phyloP scores from a whole-genome alignment of 1,284 basidiomycete genomes.

The Waitea zeae region DNA sequence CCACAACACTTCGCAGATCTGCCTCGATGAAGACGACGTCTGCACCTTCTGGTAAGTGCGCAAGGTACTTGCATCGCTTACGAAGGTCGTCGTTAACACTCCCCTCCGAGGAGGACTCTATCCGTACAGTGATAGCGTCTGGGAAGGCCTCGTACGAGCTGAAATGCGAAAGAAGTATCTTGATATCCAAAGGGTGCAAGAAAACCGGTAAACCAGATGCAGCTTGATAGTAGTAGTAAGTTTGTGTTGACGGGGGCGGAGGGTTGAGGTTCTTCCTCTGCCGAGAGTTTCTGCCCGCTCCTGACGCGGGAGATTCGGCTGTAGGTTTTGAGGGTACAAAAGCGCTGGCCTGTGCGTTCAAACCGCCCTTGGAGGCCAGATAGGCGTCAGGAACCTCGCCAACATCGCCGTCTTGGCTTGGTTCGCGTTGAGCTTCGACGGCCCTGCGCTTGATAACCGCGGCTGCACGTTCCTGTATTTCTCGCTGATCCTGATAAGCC shows the following conservation, averaged over 20 bases:
- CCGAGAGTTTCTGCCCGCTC: constrained; percentile 22
- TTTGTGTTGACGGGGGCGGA: constrained; percentile 62
- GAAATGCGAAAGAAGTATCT: constrained; percentile 79
- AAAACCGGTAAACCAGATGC: constrained; percentile 85
- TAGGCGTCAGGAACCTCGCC: constrained; percentile 32
- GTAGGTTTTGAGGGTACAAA: constrained; percentile 11
- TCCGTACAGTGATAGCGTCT: constrained; percentile 58
- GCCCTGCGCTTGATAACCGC: constrained; percentile 6
- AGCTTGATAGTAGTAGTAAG: constrained; percentile 94
- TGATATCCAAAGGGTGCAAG: constrained; percentile 91
- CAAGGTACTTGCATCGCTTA: constrained; percentile 90
- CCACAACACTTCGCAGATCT: constrained; percentile 64
- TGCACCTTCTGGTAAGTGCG: constrained; percentile 80
- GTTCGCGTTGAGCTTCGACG: constrained; percentile 1
- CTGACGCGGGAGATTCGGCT: constrained; percentile 8
- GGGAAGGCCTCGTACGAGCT: constrained; percentile 77
- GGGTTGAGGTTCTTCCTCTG: constrained; percentile 66
- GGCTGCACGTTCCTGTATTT: constrained; percentile 25
- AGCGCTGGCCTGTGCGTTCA: constrained; percentile 12
- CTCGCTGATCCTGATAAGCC: constrained; percentile 39
- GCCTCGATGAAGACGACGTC: constrained; percentile 94
- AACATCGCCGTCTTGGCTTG: constrained; percentile 4
- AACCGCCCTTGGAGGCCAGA: constrained; percentile 20
- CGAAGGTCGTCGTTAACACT: constrained; percentile 85
- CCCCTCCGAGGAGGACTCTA: constrained; percentile 63